Conservation (phyloP, 2,329 filamentous ascomycete species). For the Nannizzia gypsea region DNA sequence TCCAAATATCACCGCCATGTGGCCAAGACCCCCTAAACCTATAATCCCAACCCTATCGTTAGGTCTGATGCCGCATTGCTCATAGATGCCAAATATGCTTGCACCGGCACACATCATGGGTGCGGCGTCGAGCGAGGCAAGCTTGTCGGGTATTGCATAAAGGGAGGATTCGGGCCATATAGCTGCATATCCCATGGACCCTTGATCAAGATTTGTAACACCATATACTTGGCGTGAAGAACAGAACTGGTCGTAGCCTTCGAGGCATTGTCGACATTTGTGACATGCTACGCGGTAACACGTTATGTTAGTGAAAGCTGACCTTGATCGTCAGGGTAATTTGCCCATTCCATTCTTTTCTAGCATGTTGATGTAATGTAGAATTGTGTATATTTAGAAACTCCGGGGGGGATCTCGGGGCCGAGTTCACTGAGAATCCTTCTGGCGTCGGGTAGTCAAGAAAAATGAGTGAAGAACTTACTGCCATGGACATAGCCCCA, state of each 20-base stretch:
- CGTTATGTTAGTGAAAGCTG: background rate
- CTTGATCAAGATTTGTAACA: slow-evolving; percentile 25
- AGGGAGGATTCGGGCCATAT: slow-evolving; percentile 32
- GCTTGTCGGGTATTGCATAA: slow-evolving; percentile 32
- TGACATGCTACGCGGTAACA: slow-evolving; percentile 4
- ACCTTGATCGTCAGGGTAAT: too few species aligned
- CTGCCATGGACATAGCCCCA: slow-evolving; percentile 30
- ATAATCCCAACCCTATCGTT: slow-evolving; percentile 41
- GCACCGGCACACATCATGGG: slow-evolving; percentile 42
- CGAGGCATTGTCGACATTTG: slow-evolving; percentile 26
- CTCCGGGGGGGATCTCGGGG: background rate
- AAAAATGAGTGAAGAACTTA: background rate
- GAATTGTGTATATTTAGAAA: background rate
- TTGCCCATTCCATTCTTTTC: background rate
- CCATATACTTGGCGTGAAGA: slow-evolving; percentile 28
- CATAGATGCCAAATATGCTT: slow-evolving; percentile 40
- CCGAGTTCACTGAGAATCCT: background rate
- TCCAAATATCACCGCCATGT: slow-evolving; percentile 43
- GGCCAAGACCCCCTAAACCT: slow-evolving; percentile 43
- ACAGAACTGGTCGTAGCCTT: slow-evolving; percentile 17
- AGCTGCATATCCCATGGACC: slow-evolving; percentile 27
- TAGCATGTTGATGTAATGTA: background rate
- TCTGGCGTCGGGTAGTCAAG: too few species aligned
- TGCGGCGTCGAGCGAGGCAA: slow-evolving; percentile 36
- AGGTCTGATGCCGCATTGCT: slow-evolving; percentile 35